A percentile compares a stretch with the other conserved stretches of the same genome.
These are phyloP conservation scores for Glonium stellatum DNA, from an alignment of 495 filamentous ascomycete genomes.

Conservation along the genomic window DNA sequence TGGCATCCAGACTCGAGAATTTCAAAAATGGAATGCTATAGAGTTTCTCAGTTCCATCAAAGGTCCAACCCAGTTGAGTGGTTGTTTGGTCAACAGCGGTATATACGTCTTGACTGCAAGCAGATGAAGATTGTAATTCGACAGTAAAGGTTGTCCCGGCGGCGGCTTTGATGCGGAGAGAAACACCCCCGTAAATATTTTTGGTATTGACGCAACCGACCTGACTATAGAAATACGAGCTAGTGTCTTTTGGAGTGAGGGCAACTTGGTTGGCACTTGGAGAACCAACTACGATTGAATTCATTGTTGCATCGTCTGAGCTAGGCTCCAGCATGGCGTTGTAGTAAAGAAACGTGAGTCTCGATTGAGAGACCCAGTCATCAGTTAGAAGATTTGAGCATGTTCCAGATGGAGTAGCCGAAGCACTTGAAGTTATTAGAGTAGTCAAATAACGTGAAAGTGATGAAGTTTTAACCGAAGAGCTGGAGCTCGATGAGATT, in stretches of 20 bases:
- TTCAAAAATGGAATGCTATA: conserved; percentile 53
- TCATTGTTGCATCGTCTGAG: conserved; percentile 56
- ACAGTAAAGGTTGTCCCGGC: conserved; percentile 49
- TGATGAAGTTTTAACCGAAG: neutral
- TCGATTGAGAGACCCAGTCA: conserved; percentile 58
- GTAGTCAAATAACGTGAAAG: neutral
- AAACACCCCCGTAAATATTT: conserved; percentile 50
- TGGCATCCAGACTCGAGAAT: conserved; percentile 46
- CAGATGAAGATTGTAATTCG: conserved; percentile 44
- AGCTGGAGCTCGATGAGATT: neutral
- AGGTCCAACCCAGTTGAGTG: conserved; percentile 51
- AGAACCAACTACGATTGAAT: conserved; percentile 44
- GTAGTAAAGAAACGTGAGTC: conserved; percentile 58
- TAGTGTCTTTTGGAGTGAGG: conserved; percentile 42
- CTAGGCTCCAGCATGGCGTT: conserved; percentile 52
- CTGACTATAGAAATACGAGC: conserved; percentile 55
- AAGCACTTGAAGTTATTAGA: conserved; percentile 12
- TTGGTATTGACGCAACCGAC: conserved; percentile 49
- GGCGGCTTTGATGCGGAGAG: conserved; percentile 51
- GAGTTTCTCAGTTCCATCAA: conserved; percentile 54
- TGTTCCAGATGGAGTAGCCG: conserved; percentile 27
- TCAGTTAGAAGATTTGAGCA: conserved; percentile 52
- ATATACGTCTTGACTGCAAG: conserved; percentile 33
- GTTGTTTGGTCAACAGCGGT: conserved; percentile 38
- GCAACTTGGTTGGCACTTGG: conserved; percentile 45